phyloP scores from a whole-genome alignment of 768 basidiomycete species.

The Russula foetens region DNA sequence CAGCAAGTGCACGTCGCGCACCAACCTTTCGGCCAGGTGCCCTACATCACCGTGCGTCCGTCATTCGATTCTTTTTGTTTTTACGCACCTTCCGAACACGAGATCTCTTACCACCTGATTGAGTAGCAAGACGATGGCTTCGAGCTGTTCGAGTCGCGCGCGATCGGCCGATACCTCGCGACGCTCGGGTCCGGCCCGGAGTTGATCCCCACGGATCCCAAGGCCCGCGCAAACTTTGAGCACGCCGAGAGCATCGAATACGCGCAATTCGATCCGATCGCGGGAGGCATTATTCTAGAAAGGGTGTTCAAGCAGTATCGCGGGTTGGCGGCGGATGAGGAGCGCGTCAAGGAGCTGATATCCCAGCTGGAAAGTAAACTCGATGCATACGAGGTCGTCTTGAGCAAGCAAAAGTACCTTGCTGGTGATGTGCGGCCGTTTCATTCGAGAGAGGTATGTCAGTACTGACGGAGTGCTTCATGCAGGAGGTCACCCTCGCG shows the following conservation, averaged over 20 bases:
- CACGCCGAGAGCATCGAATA: constrained; percentile 26
- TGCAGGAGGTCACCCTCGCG: constrained; percentile 4
- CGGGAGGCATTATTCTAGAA: not conserved
- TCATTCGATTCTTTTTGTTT: not conserved
- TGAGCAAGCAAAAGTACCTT: constrained; percentile 15
- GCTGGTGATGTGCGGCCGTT: constrained; percentile 6
- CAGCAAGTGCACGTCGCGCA: not conserved
- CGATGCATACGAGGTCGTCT: not conserved
- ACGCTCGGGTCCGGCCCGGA: constrained; percentile 22
- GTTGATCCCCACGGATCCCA: constrained; percentile 21
- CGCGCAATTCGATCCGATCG: not conserved
- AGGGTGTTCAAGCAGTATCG: not conserved
- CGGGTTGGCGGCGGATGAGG: not conserved
- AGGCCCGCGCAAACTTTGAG: constrained; percentile 22
- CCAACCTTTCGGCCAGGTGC: too few relatives aligned
- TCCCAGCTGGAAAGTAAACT: not conserved
- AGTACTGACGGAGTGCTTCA: not conserved
- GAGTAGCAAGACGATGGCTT: constrained; percentile 24
- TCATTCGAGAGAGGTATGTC: too few relatives aligned
- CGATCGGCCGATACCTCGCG: constrained; percentile 23
- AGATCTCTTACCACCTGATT: too few relatives aligned
- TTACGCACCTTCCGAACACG: too few relatives aligned
- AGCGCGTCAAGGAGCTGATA: too few relatives aligned
- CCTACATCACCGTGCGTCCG: constrained; percentile 1
- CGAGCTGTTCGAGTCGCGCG: too few relatives aligned